These are phyloP conservation scores for Agastache rugosa DNA, from an alignment of 257 asterid genomes.

Conservation along the genomic window DNA sequence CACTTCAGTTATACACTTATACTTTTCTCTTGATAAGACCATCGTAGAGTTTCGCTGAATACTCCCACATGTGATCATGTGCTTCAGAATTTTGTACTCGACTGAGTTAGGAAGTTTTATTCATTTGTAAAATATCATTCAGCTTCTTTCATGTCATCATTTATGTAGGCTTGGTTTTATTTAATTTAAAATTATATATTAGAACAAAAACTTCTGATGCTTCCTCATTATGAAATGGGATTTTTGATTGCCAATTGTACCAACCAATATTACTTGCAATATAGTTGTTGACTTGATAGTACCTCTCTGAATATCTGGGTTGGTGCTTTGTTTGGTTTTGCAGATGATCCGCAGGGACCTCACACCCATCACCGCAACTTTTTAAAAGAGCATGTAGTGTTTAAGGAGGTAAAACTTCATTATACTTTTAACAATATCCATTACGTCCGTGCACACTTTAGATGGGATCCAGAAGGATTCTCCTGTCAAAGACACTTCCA, in stretches of 20 bases:
- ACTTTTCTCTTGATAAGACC: neutral
- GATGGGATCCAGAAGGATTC: conserved; percentile 16
- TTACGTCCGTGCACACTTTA: conserved; percentile 7
- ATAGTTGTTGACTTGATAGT: conserved; percentile 19
- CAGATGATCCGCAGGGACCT: conserved; percentile 89
- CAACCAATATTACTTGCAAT: conserved; percentile 9
- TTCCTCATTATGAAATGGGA: neutral
- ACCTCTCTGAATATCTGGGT: conserved; percentile 30
- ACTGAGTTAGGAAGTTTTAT: neutral
- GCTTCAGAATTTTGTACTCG: neutral
- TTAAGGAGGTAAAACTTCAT: conserved; percentile 74
- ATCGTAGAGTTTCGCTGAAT: neutral
- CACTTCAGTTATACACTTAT: neutral
- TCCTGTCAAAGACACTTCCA: conserved; percentile 11
- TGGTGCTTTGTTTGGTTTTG: conserved; percentile 37
- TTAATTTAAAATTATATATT: neutral
- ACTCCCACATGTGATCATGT: neutral
- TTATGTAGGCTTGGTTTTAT: conserved; percentile 16
- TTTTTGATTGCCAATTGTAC: neutral
- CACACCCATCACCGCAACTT: conserved; percentile 82
- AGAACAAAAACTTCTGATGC: neutral
- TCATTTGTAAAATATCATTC: neutral
- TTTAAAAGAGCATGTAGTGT: conserved; percentile 81
- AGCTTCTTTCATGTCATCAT: neutral
- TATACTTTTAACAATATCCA: neutral